These are phyloP conservation scores for Copromyces sp. DNA, from an alignment of 495 filamentous ascomycete genomes.

Conservation along the genomic window DNA sequence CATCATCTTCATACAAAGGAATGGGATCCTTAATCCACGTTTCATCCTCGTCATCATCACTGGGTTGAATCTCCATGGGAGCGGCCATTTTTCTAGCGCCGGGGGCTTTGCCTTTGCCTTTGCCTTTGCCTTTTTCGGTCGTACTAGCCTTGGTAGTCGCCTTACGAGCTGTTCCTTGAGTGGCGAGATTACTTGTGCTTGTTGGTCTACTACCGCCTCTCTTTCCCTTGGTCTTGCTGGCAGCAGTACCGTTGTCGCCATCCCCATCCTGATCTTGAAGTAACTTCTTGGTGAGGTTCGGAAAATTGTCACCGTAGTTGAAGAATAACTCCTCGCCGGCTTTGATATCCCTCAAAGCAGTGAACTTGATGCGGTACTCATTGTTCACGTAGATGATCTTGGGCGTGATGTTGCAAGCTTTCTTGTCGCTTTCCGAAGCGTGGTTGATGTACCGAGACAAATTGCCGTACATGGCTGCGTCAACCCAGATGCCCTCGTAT, in stretches of 20 bases:
- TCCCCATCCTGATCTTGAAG: conserved; percentile 27
- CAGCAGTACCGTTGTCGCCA: neutral
- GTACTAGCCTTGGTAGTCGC: conserved; percentile 11
- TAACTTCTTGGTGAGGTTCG: conserved; percentile 39
- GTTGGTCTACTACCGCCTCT: neutral
- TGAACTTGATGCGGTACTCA: conserved; percentile 58
- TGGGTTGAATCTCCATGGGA: neutral
- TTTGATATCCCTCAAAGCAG: conserved; percentile 46
- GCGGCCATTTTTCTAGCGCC: neutral
- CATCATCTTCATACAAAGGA: conserved; percentile 5
- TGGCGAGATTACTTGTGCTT: neutral
- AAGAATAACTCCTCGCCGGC: conserved; percentile 63
- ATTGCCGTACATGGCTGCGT: conserved; percentile 43
- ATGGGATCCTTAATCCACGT: conserved; percentile 3
- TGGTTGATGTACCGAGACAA: conserved; percentile 63
- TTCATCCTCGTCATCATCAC: conserved; percentile 5
- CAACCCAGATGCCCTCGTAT: conserved; percentile 41
- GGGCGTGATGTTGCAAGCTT: conserved; percentile 46
- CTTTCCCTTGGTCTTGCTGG: conserved; percentile 12
- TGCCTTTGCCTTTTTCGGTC: conserved; percentile 3
- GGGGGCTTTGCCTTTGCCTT: neutral
- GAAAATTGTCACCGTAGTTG: conserved; percentile 50
- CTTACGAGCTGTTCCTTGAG: conserved; percentile 14
- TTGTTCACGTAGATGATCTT: conserved; percentile 53
- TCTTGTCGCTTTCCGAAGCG: conserved; percentile 30